Evolutionary conservation across 2,329 filamentous ascomycete species (phyloP).

Genomic region (Aspergillus amoenus): DNA sequence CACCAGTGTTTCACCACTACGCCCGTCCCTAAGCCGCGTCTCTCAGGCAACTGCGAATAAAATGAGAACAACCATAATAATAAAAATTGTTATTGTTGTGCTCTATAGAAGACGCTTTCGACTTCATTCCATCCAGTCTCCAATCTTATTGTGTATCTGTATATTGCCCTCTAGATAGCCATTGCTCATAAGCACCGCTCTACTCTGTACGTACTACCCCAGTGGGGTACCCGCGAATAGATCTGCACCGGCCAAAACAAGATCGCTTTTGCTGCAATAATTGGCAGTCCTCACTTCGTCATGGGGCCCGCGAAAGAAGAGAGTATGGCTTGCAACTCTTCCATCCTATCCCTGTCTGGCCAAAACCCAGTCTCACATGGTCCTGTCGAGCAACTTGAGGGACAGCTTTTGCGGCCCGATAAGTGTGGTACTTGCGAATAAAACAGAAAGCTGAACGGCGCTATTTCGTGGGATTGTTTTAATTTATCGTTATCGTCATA

Average conservation of each 20-base stretch:
- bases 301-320: neutral
- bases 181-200: neutral
- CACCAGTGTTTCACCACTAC: constrained; percentile 26
- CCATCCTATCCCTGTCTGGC: neutral
- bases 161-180: constrained; percentile 4
- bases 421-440: neutral
- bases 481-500: constrained; percentile 19
- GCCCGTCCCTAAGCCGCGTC: constrained; percentile 12
- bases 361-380: neutral
- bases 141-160: constrained; percentile 1
- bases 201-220: neutral
- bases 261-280: neutral
- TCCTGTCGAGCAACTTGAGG: neutral
- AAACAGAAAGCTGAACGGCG: constrained; percentile 2
- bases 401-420: neutral
- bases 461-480: constrained; percentile 13
- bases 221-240: neutral
- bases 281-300: neutral
- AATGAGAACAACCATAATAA: neutral
- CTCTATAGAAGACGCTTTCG: neutral
- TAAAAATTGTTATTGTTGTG: neutral
- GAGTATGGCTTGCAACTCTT: neutral
- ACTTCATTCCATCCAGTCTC: neutral
- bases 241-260: neutral
- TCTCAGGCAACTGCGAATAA: constrained; percentile 18